phyloP scores from a whole-genome alignment of 257 asterid genomes.

The Thymus quinquecostatus region DNA sequence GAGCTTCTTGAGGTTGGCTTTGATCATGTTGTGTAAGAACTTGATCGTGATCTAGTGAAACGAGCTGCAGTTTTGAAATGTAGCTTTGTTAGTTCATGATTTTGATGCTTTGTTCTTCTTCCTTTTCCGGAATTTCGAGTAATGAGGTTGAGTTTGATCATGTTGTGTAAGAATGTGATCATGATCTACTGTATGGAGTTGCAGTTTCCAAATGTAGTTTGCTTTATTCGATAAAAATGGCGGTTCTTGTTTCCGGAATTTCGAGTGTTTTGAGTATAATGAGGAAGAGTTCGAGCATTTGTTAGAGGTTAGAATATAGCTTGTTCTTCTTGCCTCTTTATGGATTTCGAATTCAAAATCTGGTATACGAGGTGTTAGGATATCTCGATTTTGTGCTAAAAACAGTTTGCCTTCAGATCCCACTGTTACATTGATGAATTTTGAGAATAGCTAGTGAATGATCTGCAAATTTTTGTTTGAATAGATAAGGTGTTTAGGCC shows the following conservation, averaged over 20 bases:
- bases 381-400: conserved; percentile 18
- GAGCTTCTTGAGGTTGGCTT: not conserved
- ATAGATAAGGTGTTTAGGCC: conserved; percentile 83
- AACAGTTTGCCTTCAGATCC: conserved; percentile 6
- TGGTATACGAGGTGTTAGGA: conserved; percentile 8
- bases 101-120: not conserved
- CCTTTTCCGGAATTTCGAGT: not conserved
- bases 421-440: conserved; percentile 2
- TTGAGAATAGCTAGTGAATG: conserved; percentile 23
- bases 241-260: not conserved
- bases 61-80: conserved; percentile 3
- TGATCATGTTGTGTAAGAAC: conserved; percentile 18
- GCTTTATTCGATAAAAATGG: not conserved
- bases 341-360: conserved; percentile 10
- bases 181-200: conserved; percentile 10
- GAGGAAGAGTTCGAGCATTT: conserved; percentile 17
- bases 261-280: not conserved
- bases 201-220: conserved; percentile 8
- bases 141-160: conserved; percentile 9
- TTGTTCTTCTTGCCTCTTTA: not conserved
- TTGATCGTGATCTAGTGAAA: conserved; percentile 20
- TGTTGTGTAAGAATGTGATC: conserved; percentile 23
- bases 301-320: not conserved
- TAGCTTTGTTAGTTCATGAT: not conserved
- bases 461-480: not conserved